phyloP scores from a whole-genome alignment of 1,284 basidiomycete species.

The Ganoderma lingzhi region DNA sequence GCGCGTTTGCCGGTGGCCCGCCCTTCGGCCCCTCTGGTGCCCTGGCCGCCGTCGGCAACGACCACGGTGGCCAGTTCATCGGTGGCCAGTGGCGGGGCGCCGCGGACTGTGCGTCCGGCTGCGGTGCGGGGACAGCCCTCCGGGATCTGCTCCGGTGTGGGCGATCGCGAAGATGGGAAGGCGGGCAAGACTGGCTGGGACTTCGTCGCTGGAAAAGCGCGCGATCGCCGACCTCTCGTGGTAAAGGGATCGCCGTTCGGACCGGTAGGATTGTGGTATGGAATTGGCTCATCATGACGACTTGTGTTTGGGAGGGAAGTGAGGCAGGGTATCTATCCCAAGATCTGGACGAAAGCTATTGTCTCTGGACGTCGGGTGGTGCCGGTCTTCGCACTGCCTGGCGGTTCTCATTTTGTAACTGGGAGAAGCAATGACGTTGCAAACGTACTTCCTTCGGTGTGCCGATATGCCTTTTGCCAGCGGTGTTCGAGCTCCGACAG shows the following conservation, averaged over 20 bases:
- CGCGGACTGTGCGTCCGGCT: constrained; percentile 8
- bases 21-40: constrained; percentile 6
- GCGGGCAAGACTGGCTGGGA: constrained; percentile 6
- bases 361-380: constrained; percentile 7
- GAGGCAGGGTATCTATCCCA: background rate
- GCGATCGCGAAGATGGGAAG: constrained; percentile 6
- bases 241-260: background rate
- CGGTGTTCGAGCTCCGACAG: background rate
- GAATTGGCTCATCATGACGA: background rate
- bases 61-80: background rate
- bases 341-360: constrained; percentile 6
- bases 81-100: constrained; percentile 1
- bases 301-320: background rate
- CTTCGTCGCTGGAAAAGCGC: constrained; percentile 6
- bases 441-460: background rate
- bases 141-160: constrained; percentile 5
- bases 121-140: constrained; percentile 7
- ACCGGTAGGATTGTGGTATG: constrained; percentile 4
- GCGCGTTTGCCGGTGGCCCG: constrained; percentile 6
- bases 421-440: constrained; percentile 2
- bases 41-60: constrained; percentile 11
- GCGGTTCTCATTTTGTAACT: background rate
- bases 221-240: constrained; percentile 13
- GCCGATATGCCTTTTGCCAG: background rate
- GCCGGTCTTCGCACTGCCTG: constrained; percentile 1